Percentiles rank a stretch among this genome's conserved stretches.
These are phyloP conservation scores for Wickerhamomyces tratensis DNA, from an alignment of 805 yeast species.

Conservation along the genomic window DNA sequence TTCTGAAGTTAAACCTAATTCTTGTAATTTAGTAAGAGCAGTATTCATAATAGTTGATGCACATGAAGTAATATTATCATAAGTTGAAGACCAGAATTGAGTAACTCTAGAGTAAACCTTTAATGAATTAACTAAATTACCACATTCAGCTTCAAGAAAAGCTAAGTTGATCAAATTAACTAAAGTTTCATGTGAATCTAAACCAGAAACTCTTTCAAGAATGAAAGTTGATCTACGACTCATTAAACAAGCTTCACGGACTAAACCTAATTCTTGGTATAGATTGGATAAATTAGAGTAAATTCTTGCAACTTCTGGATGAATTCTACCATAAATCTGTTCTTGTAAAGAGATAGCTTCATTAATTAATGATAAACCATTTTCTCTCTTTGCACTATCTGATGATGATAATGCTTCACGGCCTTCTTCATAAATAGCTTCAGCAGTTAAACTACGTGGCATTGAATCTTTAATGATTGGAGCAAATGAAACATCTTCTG, in stretches of 20 bases:
- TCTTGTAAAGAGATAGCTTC: constrained; percentile 71
- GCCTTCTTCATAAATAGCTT: constrained; percentile 68
- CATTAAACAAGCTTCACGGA: constrained; percentile 49
- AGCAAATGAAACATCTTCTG: constrained; percentile 60
- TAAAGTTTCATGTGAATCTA: constrained; percentile 70
- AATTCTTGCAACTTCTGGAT: constrained; percentile 67
- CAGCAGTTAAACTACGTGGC: constrained; percentile 56
- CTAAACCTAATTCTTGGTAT: constrained; percentile 49
- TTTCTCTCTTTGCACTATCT: constrained; percentile 30
- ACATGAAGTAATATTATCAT: constrained; percentile 55
- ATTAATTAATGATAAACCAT: constrained; percentile 52
- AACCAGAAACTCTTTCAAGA: constrained; percentile 72
- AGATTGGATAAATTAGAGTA: constrained; percentile 57
- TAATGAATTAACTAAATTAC: constrained; percentile 51
- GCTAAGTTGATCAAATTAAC: constrained; percentile 70
- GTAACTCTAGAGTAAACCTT: constrained; percentile 52
- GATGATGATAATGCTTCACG: constrained; percentile 12
- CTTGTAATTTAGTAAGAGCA: constrained; percentile 49
- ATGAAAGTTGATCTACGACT: constrained; percentile 63
- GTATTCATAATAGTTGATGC: constrained; percentile 52
- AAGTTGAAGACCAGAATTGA: constrained; percentile 45
- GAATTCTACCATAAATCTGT: constrained; percentile 76
- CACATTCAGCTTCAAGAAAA: constrained; percentile 52
- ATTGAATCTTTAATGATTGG: constrained; percentile 72
- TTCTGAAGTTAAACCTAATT: constrained; percentile 33